phyloP scores from a whole-genome alignment of 1,284 basidiomycete genomes.

The Boletus smithii region DNA sequence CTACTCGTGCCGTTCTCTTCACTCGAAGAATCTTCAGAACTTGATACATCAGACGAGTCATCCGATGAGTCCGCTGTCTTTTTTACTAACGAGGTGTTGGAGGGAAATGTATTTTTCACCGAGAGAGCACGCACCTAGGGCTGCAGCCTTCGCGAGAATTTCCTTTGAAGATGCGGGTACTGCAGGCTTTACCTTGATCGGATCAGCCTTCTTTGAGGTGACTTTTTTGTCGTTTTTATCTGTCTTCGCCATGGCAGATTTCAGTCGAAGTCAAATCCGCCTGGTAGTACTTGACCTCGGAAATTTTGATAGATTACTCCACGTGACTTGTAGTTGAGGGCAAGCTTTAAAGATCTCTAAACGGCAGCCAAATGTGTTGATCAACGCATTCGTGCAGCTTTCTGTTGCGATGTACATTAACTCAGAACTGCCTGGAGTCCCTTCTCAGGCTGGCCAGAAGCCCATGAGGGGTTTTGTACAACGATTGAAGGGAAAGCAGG shows the following conservation, averaged over 20 bases:
- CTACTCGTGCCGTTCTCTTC: not conserved
- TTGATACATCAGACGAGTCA: conserved; percentile 7
- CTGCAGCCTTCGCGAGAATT: conserved; percentile 29
- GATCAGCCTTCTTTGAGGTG: conserved; percentile 11
- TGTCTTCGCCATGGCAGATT: conserved; percentile 43
- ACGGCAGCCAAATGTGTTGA: too few relatives aligned
- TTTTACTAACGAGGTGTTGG: conserved; percentile 2
- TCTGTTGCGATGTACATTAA: conserved; percentile 98
- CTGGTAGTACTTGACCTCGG: too few relatives aligned
- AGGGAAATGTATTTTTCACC: not conserved
- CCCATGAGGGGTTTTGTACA: conserved; percentile 98
- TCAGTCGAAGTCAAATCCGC: conserved; percentile 1
- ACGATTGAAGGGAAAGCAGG: conserved; percentile 97
- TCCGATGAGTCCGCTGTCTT: not conserved
- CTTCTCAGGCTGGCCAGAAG: conserved; percentile 80
- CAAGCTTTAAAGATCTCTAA: too few relatives aligned
- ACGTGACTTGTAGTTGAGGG: too few relatives aligned
- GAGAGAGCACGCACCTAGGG: conserved; percentile 4
- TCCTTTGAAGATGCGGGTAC: conserved; percentile 19
- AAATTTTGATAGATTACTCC: too few relatives aligned
- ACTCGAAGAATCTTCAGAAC: conserved; percentile 14
- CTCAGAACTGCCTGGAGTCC: conserved; percentile 93
- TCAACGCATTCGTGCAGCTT: conserved; percentile 88
- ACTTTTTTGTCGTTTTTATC: conserved; percentile 33
- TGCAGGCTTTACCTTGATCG: conserved; percentile 13